Evolutionary conservation across 192 early-diverging fungal genomes (phyloP).

Genomic region (Oehlia diaphana): DNA sequence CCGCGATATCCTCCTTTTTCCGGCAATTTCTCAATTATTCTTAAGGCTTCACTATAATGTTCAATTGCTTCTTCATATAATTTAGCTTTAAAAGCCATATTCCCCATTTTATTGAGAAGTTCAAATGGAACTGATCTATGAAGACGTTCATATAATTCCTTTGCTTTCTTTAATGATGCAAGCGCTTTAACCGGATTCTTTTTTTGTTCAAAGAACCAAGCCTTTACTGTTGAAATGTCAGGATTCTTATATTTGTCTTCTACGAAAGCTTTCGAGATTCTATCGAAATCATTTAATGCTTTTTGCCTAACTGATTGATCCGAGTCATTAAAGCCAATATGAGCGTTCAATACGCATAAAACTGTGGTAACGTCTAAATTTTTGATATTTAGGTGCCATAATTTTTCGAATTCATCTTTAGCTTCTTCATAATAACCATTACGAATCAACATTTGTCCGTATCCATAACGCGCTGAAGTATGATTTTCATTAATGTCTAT

Average conservation of each 20-base stretch:
- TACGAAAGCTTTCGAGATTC: neutral
- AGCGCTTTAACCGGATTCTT: neutral
- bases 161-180: neutral
- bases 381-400: neutral
- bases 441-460: slow-evolving; percentile 73
- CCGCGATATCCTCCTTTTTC: too few species aligned
- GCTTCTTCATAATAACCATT: slow-evolving; percentile 40
- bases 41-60: neutral
- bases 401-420: neutral
- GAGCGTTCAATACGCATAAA: neutral
- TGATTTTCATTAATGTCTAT: slow-evolving; percentile 67
- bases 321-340: neutral
- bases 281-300: neutral
- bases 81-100: slow-evolving; percentile 4
- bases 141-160: neutral
- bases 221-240: neutral
- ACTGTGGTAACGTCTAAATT: slow-evolving; percentile 2
- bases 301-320: neutral
- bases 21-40: neutral
- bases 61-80: neutral
- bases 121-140: neutral
- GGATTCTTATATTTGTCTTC: slow-evolving; percentile 10
- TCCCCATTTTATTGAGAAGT: neutral
- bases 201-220: neutral
- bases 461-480: slow-evolving; percentile 67